phyloP scores from a whole-genome alignment of 1,139 yeast species.

The Debaryomyces subglobosus region DNA sequence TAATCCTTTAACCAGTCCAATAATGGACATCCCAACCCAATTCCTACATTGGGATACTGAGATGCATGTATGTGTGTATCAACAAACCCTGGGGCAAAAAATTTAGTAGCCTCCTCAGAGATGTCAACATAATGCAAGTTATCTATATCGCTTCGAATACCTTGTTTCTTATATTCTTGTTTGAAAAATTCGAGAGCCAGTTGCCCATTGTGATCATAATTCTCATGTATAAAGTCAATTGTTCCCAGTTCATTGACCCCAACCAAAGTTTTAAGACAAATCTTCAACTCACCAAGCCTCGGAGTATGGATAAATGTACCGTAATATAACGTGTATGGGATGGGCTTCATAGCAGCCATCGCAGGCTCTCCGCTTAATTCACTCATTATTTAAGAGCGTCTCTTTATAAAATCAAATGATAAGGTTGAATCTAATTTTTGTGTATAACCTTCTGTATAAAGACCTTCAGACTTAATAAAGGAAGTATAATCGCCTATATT shows the following conservation, averaged over 20 bases:
- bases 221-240: conserved; percentile 33
- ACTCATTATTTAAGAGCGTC: not conserved
- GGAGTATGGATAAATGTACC: conserved; percentile 48
- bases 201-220: conserved; percentile 12
- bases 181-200: conserved; percentile 13
- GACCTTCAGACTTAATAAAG: not conserved
- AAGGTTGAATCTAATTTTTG: not conserved
- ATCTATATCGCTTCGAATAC: not conserved
- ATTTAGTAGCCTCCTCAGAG: conserved; percentile 40
- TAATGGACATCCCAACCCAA: conserved; percentile 83
- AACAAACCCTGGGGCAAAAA: conserved; percentile 88
- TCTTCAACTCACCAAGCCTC: conserved; percentile 27
- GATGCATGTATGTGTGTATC: conserved; percentile 98
- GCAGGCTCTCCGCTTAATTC: not conserved
- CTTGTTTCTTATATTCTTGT: conserved; percentile 7
- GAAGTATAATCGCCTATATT: not conserved
- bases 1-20: conserved; percentile 86
- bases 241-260: conserved; percentile 36
- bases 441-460: not conserved
- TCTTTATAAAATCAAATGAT: not conserved
- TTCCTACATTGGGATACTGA: conserved; percentile 92
- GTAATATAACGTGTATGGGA: conserved; percentile 34
- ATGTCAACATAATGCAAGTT: conserved; percentile 32
- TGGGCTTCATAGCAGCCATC: conserved; percentile 18
- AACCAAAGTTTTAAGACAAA: conserved; percentile 32